Evolutionary conservation across 306 rosid species (phyloP).

Genomic region (Pterocarpus macrocarpus): DNA sequence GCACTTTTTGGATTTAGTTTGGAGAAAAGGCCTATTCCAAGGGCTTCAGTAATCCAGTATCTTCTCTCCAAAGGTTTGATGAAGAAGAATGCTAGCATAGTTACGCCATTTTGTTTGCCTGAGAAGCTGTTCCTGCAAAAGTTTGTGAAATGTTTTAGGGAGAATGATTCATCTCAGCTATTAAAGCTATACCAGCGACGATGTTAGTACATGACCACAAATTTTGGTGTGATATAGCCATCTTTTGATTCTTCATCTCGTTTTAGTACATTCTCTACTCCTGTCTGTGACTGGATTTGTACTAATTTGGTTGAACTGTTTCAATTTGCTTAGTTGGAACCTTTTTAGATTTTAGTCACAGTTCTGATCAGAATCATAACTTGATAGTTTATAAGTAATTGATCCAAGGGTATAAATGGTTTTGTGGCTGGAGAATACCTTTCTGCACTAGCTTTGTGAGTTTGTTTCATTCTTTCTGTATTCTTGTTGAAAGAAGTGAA

Average conservation of each 20-base stretch:
- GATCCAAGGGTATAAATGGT: constrained; percentile 2
- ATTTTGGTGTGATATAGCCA: constrained; percentile 11
- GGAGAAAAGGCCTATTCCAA: constrained; percentile 54
- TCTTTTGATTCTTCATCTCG: constrained; percentile 13
- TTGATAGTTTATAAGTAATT: constrained; percentile 15
- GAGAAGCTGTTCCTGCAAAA: constrained; percentile 44
- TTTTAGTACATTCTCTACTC: neutral
- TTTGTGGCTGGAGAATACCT: neutral
- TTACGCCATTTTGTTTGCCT: neutral
- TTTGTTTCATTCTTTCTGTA: constrained; percentile 1
- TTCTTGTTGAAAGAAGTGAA: constrained; percentile 5
- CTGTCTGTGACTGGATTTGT: neutral
- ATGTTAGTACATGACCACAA: neutral
- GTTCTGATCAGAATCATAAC: neutral
- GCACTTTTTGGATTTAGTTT: constrained; percentile 40
- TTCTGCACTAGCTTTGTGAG: neutral
- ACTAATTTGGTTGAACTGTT: constrained; percentile 7
- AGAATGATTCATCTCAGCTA: constrained; percentile 24
- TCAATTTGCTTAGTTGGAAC: neutral
- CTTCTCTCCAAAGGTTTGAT: constrained; percentile 56
- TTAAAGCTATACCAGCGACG: constrained; percentile 33
- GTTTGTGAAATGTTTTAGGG: constrained; percentile 40
- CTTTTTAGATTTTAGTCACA: neutral
- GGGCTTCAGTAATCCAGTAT: constrained; percentile 47
- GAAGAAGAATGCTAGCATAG: constrained; percentile 32